Percentiles rank a stretch among this genome's conserved stretches.
Conservation (phyloP, 73 alveolate genomes). For the Halteria grandinella region DNA sequence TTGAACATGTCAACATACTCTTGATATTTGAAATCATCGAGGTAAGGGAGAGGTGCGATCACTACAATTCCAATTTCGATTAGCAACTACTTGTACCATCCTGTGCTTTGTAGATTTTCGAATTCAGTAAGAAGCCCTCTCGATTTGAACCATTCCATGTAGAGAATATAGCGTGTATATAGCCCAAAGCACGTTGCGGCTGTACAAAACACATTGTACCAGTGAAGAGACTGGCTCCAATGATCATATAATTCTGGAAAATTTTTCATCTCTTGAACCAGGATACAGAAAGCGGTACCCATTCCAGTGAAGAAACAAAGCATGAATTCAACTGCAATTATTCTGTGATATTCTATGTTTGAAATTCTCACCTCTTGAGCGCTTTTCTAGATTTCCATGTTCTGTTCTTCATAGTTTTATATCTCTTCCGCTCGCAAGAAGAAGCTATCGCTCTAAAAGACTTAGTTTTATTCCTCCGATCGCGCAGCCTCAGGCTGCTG, state of each 20-base stretch:
- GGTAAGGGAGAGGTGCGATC: constrained; percentile 54
- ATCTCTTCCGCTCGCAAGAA: no score
- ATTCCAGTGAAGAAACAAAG: constrained; percentile 55
- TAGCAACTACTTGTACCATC: constrained; percentile 39
- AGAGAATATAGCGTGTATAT: constrained; percentile 57
- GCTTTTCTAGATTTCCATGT: no score
- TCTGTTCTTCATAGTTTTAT: no score
- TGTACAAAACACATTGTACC: constrained; percentile 57
- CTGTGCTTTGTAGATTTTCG: constrained; percentile 55
- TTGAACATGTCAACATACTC: constrained; percentile 49
- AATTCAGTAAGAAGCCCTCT: constrained; percentile 52
- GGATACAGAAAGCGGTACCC: constrained; percentile 65
- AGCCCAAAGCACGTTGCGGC: constrained; percentile 32
- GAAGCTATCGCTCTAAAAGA: no score
- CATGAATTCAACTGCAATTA: constrained; percentile 47
- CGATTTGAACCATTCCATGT: constrained; percentile 69
- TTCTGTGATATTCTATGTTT: constrained; percentile 37
- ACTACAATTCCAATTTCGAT: constrained; percentile 20
- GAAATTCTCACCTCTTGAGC: constrained; percentile 72
- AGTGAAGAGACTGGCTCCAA: constrained; percentile 21
- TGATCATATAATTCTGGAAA: constrained; percentile 18
- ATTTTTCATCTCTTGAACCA: constrained; percentile 55
- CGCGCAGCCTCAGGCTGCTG: no score
- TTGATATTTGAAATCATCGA: constrained; percentile 19
- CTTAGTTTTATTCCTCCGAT: no score